Conservation (phyloP, 352 stramenopile genomes). For the Pythium chondricola region DNA sequence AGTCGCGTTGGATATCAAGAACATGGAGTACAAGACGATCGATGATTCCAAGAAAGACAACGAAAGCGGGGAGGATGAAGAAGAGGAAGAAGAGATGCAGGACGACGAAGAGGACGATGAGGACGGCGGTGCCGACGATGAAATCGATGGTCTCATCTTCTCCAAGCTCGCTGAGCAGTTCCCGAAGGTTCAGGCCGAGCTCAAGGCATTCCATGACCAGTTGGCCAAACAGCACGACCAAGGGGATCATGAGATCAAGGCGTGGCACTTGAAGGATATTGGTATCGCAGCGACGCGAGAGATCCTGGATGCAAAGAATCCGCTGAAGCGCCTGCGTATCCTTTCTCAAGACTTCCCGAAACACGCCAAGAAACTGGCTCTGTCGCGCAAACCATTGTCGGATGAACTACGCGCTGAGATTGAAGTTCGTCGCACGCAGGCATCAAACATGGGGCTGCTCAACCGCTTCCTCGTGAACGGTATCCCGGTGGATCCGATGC, state of each 20-base stretch:
- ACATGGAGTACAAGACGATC: conserved; percentile 96
- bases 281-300: conserved; percentile 71
- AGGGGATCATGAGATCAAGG: conserved; percentile 42
- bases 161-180: conserved; percentile 41
- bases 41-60: conserved; percentile 82
- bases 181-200: conserved; percentile 30
- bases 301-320: conserved; percentile 68
- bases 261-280: conserved; percentile 88
- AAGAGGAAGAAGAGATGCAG: conserved; percentile 22
- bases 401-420: conserved; percentile 42
- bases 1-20: conserved; percentile 93
- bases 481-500: conserved; percentile 67
- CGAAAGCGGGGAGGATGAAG: conserved; percentile 26
- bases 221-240: conserved; percentile 42
- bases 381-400: conserved; percentile 51
- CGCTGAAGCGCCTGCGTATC: conserved; percentile 68
- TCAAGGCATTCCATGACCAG: conserved; percentile 49
- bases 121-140: conserved; percentile 39
- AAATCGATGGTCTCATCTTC: conserved; percentile 63
- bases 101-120: conserved; percentile 32
- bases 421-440: conserved; percentile 28
- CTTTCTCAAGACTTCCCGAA: conserved; percentile 89
- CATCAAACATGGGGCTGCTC: conserved; percentile 24
- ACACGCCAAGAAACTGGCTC: conserved; percentile 67
- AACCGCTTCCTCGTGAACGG: conserved; percentile 88